Conservation (phyloP, 768 basidiomycete species). For the Ramaria sp. region DNA sequence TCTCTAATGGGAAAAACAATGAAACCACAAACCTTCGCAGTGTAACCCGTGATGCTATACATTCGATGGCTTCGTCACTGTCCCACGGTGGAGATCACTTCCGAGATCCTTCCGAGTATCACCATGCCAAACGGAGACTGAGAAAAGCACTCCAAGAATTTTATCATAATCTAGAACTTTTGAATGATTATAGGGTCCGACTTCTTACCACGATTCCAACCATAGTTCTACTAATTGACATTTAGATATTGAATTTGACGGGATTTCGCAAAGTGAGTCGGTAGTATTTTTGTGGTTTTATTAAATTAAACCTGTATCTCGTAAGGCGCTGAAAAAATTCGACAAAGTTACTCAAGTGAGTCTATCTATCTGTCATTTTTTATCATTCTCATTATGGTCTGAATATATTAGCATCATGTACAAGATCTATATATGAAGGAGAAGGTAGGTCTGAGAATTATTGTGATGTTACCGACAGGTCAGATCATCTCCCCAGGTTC, state of each 20-base stretch:
- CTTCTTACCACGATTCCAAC: background rate
- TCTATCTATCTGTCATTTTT: background rate
- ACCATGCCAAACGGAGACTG: conserved; percentile 73
- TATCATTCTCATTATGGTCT: background rate
- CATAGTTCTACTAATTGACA: conserved; percentile 7
- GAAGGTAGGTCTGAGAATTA: conserved; percentile 32
- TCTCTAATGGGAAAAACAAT: background rate
- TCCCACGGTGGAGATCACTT: background rate
- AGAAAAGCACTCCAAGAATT: conserved; percentile 77
- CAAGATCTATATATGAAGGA: conserved; percentile 74
- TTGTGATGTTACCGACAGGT: background rate
- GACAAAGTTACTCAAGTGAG: conserved; percentile 64
- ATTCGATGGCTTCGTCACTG: conserved; percentile 1
- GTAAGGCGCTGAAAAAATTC: conserved; percentile 63
- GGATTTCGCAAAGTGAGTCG: conserved; percentile 60
- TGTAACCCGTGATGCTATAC: background rate
- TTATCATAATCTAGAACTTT: conserved; percentile 71
- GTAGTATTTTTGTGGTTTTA: background rate
- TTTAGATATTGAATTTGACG: conserved; percentile 72
- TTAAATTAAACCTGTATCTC: background rate
- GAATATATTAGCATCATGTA: conserved; percentile 42
- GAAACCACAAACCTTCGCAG: background rate
- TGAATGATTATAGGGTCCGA: conserved; percentile 84
- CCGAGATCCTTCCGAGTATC: conserved; percentile 67
- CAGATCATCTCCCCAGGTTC: conserved; percentile 33